Conservation (phyloP, 257 asterid species). For the Hygrophila difformis region DNA sequence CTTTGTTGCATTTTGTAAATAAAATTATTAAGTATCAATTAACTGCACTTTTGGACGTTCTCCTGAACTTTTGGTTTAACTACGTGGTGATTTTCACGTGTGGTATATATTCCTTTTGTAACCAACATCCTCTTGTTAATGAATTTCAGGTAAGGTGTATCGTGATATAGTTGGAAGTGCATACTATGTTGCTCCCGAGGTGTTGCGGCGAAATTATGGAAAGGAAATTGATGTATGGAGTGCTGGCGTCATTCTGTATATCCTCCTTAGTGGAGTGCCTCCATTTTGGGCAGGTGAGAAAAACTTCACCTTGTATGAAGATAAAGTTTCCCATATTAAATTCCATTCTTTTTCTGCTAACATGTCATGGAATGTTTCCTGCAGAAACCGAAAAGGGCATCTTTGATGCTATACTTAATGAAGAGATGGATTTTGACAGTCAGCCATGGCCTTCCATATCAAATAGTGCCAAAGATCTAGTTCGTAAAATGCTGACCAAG, state of each 20-base stretch:
- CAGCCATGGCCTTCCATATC: constrained; percentile 65
- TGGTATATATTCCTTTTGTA: no score
- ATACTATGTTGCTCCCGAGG: constrained; percentile 90
- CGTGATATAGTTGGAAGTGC: constrained; percentile 90
- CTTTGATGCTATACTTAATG: constrained; percentile 43
- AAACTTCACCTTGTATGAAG: background rate
- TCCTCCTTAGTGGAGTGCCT: constrained; percentile 84
- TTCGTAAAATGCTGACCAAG: constrained; percentile 40
- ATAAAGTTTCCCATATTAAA: background rate
- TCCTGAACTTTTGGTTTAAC: no score
- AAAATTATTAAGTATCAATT: no score
- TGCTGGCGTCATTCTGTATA: constrained; percentile 85
- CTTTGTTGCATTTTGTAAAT: no score
- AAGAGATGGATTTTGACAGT: constrained; percentile 43
- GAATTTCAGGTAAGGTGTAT: constrained; percentile 56
- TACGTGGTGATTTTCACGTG: no score
- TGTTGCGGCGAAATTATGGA: constrained; percentile 64
- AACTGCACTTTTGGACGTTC: no score
- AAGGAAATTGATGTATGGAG: constrained; percentile 90
- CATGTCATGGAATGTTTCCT: background rate
- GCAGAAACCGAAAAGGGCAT: constrained; percentile 59
- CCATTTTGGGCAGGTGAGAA: constrained; percentile 93
- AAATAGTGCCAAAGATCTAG: constrained; percentile 49
- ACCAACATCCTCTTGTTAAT: constrained; percentile 3
- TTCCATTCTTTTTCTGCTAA: background rate